Percentiles rank a stretch among this genome's conserved stretches.
Conservation (phyloP, 371 early-diverging fungal genomes). For the Phascolomyces articulosus region DNA sequence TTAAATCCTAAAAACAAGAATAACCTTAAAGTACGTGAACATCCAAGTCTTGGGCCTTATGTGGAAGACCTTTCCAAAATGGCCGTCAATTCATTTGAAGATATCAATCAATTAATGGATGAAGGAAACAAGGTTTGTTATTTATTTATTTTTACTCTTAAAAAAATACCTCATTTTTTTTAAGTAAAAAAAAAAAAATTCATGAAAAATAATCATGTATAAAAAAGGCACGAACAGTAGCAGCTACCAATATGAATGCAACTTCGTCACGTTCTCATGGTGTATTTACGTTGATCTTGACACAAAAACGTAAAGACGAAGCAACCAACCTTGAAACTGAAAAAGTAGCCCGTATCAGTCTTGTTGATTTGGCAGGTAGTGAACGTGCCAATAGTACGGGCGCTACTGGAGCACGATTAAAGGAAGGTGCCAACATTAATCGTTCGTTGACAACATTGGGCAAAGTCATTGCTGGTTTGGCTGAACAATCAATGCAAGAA, state of each 20-base stretch:
- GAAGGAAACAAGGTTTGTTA: constrained; percentile 80
- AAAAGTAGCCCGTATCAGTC: constrained; percentile 77
- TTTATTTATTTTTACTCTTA: neutral
- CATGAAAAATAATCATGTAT: neutral
- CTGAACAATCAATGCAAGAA: constrained; percentile 67
- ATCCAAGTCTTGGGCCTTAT: constrained; percentile 89
- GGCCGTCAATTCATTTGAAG: constrained; percentile 77
- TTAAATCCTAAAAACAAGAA: constrained; percentile 79
- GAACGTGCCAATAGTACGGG: constrained; percentile 97
- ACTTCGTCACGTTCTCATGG: constrained; percentile 94
- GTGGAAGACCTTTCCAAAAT: constrained; percentile 90
- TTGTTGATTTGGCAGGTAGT: constrained; percentile 93
- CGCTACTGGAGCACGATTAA: constrained; percentile 94
- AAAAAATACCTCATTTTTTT: neutral
- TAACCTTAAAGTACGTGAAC: constrained; percentile 86
- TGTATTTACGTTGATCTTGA: constrained; percentile 87
- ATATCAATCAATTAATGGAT: constrained; percentile 82
- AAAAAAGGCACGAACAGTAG: constrained; percentile 81
- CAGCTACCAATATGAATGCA: constrained; percentile 97
- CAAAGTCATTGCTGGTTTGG: constrained; percentile 96
- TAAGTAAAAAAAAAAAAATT: neutral
- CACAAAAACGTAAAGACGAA: constrained; percentile 64
- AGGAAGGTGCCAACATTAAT: constrained; percentile 99
- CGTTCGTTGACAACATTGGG: constrained; percentile 93
- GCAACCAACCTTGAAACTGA: constrained; percentile 73